Evolutionary conservation across 2,329 filamentous ascomycete species (phyloP).

Genomic region (Apiospora rasikravindrae): DNA sequence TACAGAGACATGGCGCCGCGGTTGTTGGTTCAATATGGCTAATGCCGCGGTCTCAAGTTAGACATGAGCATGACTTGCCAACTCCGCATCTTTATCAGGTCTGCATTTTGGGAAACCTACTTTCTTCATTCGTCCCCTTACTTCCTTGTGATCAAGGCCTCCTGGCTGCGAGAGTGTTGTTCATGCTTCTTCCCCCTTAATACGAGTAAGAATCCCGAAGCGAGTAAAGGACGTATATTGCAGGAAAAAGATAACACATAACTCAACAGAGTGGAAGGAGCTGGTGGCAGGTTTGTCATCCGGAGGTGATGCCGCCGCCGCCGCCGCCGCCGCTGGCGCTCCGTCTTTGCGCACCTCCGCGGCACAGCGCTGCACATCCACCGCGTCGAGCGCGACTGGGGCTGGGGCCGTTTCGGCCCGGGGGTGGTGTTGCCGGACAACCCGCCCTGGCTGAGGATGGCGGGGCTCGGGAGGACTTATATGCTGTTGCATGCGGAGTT

Average conservation of each 20-base stretch:
- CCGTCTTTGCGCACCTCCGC: too few relatives aligned
- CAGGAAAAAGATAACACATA: not conserved
- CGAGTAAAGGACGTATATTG: too few relatives aligned
- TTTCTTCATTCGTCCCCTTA: not conserved
- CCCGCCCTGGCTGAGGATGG: too few relatives aligned
- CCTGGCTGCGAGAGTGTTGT: not conserved
- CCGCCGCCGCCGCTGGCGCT: too few relatives aligned
- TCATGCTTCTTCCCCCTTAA: not conserved
- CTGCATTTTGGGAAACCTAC: not conserved
- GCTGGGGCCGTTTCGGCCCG: too few relatives aligned
- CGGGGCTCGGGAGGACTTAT: constrained; percentile 70
- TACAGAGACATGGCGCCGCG: not conserved
- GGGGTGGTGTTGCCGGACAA: too few relatives aligned
- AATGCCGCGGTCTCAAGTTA: not conserved
- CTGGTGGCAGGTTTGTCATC: not conserved
- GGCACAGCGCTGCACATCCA: too few relatives aligned
- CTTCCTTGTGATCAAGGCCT: not conserved
- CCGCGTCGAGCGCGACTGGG: too few relatives aligned
- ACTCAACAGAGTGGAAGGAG: not conserved
- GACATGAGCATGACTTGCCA: not conserved
- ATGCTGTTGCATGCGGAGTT: constrained; percentile 76
- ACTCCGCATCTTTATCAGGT: not conserved
- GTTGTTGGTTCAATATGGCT: too few relatives aligned
- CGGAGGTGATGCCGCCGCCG: too few relatives aligned
- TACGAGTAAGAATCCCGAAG: not conserved